Conservation (phyloP, 192 early-diverging fungal genomes). For the Coemansia sp. region DNA sequence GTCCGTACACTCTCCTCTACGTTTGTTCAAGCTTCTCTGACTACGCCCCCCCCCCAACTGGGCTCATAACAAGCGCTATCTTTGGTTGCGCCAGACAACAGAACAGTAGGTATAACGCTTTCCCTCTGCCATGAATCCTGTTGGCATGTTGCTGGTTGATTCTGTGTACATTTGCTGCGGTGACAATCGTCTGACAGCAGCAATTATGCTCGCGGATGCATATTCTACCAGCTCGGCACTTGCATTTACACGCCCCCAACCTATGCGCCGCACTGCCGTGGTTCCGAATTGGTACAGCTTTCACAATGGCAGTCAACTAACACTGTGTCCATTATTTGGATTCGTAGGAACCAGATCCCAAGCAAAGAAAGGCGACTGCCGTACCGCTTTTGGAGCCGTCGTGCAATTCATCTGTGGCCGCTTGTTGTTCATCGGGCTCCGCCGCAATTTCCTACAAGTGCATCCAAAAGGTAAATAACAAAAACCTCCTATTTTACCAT, state of each 20-base stretch:
- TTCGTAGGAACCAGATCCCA: conserved; percentile 1
- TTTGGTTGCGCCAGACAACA: neutral
- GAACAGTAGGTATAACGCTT: neutral
- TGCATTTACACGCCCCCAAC: neutral
- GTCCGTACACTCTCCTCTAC: neutral
- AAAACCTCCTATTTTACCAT: neutral
- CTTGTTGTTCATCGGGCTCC: neutral
- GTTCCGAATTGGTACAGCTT: neutral
- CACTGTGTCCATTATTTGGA: conserved; percentile 4
- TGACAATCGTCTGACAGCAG: neutral
- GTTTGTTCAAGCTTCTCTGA: neutral
- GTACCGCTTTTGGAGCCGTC: neutral
- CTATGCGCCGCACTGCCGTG: neutral
- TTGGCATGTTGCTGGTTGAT: neutral
- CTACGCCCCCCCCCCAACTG: neutral
- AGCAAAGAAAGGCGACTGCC: neutral
- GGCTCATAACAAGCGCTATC: neutral
- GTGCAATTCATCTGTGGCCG: neutral
- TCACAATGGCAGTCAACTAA: neutral
- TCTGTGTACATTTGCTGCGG: neutral
- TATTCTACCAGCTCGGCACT: neutral
- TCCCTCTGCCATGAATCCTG: neutral
- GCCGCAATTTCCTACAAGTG: neutral
- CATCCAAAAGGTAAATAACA: neutral
- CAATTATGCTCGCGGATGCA: neutral